Conservation (phyloP, 257 asterid genomes). For the Paulownia fortunei region DNA sequence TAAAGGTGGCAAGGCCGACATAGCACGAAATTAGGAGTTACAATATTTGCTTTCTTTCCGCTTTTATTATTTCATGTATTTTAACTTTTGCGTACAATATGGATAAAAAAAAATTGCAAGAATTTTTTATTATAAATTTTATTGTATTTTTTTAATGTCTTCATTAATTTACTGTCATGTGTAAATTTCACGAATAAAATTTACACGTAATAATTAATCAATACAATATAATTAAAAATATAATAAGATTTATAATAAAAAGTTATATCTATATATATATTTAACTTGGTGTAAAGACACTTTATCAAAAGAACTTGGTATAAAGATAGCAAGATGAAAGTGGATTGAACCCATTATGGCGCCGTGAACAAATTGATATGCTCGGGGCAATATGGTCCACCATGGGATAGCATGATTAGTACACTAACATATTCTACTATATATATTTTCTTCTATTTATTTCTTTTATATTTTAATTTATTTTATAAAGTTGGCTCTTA, state of each 20-base stretch:
- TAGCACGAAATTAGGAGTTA: neutral
- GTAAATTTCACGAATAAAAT: too few relatives aligned
- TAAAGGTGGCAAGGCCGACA: neutral
- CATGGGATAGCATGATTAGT: neutral
- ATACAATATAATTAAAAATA: too few relatives aligned
- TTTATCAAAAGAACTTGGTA: neutral
- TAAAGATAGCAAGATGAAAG: neutral
- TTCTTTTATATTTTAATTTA: neutral
- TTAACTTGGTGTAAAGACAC: too few relatives aligned
- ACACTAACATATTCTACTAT: neutral
- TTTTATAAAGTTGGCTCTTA: neutral
- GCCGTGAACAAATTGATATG: neutral
- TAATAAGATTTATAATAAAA: too few relatives aligned
- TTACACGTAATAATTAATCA: too few relatives aligned
- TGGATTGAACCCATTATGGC: neutral
- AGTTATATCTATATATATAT: too few relatives aligned
- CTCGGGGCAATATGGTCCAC: neutral
- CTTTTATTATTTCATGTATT: neutral
- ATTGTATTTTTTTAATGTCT: too few relatives aligned
- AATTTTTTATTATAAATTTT: too few relatives aligned
- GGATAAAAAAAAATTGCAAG: too few relatives aligned
- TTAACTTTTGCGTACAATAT: too few relatives aligned
- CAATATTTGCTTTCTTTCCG: neutral
- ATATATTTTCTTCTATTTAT: neutral
- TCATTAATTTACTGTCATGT: too few relatives aligned